Evolutionary conservation across 345 rosid species (phyloP).

Genomic region (Ricinus communis): DNA sequence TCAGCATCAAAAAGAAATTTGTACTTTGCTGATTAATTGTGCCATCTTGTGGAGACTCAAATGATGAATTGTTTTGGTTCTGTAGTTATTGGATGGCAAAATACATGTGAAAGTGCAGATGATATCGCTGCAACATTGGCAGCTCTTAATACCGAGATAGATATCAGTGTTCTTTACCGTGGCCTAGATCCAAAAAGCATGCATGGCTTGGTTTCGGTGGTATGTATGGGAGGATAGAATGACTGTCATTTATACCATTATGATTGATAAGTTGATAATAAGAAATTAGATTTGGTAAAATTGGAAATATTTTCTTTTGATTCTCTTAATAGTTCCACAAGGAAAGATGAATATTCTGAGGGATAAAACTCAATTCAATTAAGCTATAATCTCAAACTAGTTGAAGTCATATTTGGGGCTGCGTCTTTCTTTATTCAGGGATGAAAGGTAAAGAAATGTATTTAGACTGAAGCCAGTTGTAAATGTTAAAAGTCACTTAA

Average conservation of each 20-base stretch:
- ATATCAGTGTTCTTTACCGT: slow-evolving; percentile 76
- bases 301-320: background rate
- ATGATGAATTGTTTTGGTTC: slow-evolving; percentile 10
- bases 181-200: slow-evolving; percentile 67
- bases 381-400: too few relatives aligned
- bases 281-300: background rate
- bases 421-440: too few relatives aligned
- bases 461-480: background rate
- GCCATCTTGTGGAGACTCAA: slow-evolving; percentile 4
- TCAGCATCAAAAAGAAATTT: slow-evolving; percentile 4
- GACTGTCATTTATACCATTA: background rate
- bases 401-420: too few relatives aligned
- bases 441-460: background rate
- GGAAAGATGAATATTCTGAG: background rate
- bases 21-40: slow-evolving; percentile 12
- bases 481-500: background rate
- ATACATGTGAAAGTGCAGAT: slow-evolving; percentile 75
- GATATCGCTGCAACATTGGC: slow-evolving; percentile 86
- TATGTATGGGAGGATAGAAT: slow-evolving; percentile 25
- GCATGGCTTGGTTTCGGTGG: slow-evolving; percentile 86
- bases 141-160: slow-evolving; percentile 73
- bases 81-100: slow-evolving; percentile 98
- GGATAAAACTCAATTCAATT: too few relatives aligned
- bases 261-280: background rate
- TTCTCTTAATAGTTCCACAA: slow-evolving; percentile 4